A percentile compares a stretch with the other conserved stretches of the same genome.
These are phyloP conservation scores for Isoetes taiwanensis DNA, from an alignment of 75 land plant genomes.

Conservation along the genomic window DNA sequence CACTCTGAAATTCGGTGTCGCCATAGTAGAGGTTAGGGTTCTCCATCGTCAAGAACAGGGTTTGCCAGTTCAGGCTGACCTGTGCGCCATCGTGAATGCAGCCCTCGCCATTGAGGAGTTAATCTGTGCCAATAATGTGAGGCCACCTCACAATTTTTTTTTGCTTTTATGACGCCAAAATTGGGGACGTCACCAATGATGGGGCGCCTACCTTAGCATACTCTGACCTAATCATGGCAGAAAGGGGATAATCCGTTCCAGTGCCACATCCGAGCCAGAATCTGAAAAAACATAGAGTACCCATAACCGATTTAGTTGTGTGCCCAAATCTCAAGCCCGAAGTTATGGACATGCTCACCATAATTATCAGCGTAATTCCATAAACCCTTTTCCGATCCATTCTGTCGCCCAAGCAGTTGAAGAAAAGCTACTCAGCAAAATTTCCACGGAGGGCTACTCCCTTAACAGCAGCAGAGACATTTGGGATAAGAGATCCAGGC, in stretches of 20 bases:
- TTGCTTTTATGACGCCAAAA: too few species aligned
- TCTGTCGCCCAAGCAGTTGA: not conserved
- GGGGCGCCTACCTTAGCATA: too few species aligned
- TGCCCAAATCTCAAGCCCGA: not conserved
- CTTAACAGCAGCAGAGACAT: not conserved
- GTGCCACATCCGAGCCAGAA: constrained; percentile 7
- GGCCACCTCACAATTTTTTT: too few species aligned
- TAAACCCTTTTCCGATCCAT: not conserved
- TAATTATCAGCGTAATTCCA: not conserved
- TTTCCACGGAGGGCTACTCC: constrained; percentile 1
- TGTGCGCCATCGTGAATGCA: too few species aligned
- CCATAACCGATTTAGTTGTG: constrained; percentile 2
- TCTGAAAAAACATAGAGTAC: not conserved
- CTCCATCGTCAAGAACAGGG: too few species aligned
- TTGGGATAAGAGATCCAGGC: not conserved
- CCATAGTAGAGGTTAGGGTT: too few species aligned
- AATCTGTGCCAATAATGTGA: too few species aligned
- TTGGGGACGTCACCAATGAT: too few species aligned
- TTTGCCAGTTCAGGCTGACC: too few species aligned
- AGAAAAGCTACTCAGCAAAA: not conserved
- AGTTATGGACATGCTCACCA: not conserved
- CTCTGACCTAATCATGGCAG: constrained; percentile 1
- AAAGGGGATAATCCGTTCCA: not conserved
- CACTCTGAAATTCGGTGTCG: too few species aligned
- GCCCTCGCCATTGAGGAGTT: too few species aligned